A percentile compares a stretch with the other conserved stretches of the same genome.
phyloP scores from a whole-genome alignment of 257 asterid species.

The Fraxinus quadrangulata region DNA sequence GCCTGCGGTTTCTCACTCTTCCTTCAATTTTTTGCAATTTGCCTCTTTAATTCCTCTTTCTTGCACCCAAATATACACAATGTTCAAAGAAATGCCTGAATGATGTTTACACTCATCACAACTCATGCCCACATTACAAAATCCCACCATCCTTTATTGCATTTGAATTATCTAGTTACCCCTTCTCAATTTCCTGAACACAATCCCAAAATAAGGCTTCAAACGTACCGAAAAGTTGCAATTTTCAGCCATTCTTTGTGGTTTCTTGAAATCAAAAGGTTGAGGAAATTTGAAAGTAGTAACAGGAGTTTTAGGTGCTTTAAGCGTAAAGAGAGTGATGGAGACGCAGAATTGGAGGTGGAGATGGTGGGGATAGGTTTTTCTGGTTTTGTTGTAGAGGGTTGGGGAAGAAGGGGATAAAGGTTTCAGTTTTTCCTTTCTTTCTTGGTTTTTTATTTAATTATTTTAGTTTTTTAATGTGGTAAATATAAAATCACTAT shows the following conservation, averaged over 20 bases:
- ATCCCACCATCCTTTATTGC: conserved; percentile 25
- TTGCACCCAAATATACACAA: not conserved
- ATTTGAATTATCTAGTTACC: conserved; percentile 26
- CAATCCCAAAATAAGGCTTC: conserved; percentile 26
- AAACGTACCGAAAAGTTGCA: conserved; percentile 1
- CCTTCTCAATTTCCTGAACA: conserved; percentile 17
- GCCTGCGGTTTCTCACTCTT: not conserved
- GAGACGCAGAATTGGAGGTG: conserved; percentile 67
- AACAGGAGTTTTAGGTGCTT: conserved; percentile 42
- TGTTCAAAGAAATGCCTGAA: conserved; percentile 86
- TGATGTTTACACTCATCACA: conserved; percentile 57
- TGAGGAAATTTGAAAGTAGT: conserved; percentile 8
- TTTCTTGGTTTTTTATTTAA: no score
- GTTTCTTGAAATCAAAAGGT: conserved; percentile 33
- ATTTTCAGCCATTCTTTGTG: conserved; percentile 24
- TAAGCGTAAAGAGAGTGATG: conserved; percentile 46
- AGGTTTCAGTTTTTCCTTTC: no score
- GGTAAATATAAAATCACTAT: no score
- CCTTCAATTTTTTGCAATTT: not conserved
- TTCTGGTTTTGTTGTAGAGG: no score
- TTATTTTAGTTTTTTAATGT: no score
- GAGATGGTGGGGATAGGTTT: conserved; percentile 34
- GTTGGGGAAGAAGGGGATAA: no score
- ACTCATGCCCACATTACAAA: conserved; percentile 27
- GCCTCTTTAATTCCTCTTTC: no score